Conservation (phyloP, 2,329 filamentous ascomycete species). For the Fusarium haematococcum region DNA sequence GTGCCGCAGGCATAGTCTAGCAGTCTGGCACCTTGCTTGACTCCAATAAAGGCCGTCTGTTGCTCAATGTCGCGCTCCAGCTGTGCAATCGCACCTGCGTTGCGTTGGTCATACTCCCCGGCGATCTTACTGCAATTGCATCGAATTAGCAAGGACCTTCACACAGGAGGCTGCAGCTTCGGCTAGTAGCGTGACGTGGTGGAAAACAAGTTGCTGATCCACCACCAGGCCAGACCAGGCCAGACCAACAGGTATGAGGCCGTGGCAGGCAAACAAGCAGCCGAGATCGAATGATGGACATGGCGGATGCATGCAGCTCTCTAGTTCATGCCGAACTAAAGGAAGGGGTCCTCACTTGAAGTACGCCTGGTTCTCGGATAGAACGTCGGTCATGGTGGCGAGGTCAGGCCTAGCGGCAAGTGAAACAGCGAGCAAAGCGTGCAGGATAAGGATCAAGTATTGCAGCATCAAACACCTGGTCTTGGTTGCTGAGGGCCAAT, state of each 20-base stretch:
- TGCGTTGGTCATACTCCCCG: constrained; percentile 61
- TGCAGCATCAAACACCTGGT: constrained; percentile 14
- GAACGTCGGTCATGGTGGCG: constrained; percentile 47
- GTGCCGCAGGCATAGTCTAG: constrained; percentile 84
- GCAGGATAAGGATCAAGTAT: constrained; percentile 12
- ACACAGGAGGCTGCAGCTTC: constrained; percentile 6
- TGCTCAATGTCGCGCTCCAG: constrained; percentile 66
- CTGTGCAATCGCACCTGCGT: constrained; percentile 63
- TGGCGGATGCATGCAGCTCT: not conserved
- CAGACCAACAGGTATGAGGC: not conserved
- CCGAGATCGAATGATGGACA: constrained; percentile 6
- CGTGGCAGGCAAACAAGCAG: not conserved
- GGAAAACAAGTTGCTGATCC: constrained; percentile 8
- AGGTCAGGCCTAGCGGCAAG: constrained; percentile 43
- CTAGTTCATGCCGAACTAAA: not conserved
- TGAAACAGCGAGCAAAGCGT: constrained; percentile 19
- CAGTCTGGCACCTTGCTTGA: constrained; percentile 62
- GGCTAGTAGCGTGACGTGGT: constrained; percentile 16
- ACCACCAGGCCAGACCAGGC: not conserved
- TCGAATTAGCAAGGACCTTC: constrained; percentile 29
- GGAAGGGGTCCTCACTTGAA: constrained; percentile 54
- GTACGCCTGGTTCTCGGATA: constrained; percentile 53
- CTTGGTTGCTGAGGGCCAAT: constrained; percentile 5
- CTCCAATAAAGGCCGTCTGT: constrained; percentile 71
- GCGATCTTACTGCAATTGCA: constrained; percentile 45